Conservation (phyloP, 345 rosid genomes). For the Pugionium cornutum region DNA sequence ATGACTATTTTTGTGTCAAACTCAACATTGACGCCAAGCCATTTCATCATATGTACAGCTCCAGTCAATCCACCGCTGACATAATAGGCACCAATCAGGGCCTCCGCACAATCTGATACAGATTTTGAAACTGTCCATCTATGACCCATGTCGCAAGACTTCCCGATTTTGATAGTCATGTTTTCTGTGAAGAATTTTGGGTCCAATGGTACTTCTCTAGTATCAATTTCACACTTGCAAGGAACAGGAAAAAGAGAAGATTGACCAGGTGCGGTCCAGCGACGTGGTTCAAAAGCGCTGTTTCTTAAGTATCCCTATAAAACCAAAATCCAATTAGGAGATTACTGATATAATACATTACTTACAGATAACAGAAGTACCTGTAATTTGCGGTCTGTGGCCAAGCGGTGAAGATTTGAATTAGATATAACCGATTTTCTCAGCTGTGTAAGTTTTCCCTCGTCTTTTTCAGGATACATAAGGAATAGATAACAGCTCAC, state of each 20-base stretch:
- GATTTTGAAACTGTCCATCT: conserved; percentile 86
- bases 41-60: conserved; percentile 69
- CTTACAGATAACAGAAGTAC: conserved; percentile 40
- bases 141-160: conserved; percentile 77
- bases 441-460: conserved; percentile 60
- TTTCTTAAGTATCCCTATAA: conserved; percentile 75
- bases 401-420: conserved; percentile 62
- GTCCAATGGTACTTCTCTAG: conserved; percentile 73
- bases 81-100: conserved; percentile 78
- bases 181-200: conserved; percentile 54
- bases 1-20: conserved; percentile 46
- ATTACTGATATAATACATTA: conserved; percentile 6
- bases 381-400: conserved; percentile 65
- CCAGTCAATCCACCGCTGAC: conserved; percentile 65
- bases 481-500: conserved; percentile 75
- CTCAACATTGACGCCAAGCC: conserved; percentile 69
- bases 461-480: conserved; percentile 61
- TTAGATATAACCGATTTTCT: conserved; percentile 59
- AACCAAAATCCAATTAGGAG: conserved; percentile 12
- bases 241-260: conserved; percentile 49
- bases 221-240: conserved; percentile 66
- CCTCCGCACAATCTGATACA: conserved; percentile 84
- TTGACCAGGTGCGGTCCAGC: conserved; percentile 95
- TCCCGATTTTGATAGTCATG: conserved; percentile 53
- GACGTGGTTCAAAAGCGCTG: conserved; percentile 78